Conservation (phyloP, 2,329 filamentous ascomycete species). For the Paecilomyces sp. region DNA sequence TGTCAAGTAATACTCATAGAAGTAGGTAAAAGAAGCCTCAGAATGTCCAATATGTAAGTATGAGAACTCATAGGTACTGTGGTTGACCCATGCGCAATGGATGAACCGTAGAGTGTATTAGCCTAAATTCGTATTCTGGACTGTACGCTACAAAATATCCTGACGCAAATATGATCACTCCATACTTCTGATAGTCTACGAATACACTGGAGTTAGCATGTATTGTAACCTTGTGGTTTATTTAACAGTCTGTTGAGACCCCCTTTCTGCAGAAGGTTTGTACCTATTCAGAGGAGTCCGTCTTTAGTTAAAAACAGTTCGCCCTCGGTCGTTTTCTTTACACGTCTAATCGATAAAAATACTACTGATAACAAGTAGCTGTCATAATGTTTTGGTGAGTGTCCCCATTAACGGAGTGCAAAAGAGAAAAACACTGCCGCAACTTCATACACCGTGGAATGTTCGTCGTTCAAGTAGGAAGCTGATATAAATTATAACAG, state of each 20-base stretch:
- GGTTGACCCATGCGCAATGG: background rate
- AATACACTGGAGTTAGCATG: background rate
- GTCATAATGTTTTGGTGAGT: background rate
- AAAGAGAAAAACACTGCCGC: background rate
- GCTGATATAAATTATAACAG: conserved; percentile 30
- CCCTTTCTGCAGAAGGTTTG: background rate
- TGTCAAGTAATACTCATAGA: background rate
- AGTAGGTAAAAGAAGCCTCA: too few species aligned
- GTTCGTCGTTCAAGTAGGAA: too few species aligned
- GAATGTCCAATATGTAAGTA: too few species aligned
- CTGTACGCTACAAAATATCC: background rate
- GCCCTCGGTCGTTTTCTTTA: background rate
- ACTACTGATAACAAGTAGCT: background rate
- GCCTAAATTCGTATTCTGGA: background rate
- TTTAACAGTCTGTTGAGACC: background rate
- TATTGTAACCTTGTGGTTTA: background rate
- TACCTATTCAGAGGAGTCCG: background rate
- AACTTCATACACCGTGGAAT: background rate
- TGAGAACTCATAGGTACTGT: too few species aligned
- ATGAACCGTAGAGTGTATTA: background rate
- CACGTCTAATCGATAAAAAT: too few species aligned
- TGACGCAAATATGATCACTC: background rate
- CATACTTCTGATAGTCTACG: background rate
- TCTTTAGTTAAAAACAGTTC: background rate
- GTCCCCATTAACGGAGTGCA: background rate